A percentile compares a stretch with the other conserved stretches of the same genome.
These are phyloP conservation scores for Fusarium sp. DNA, from an alignment of 2,329 filamentous ascomycete species.

Conservation along the genomic window DNA sequence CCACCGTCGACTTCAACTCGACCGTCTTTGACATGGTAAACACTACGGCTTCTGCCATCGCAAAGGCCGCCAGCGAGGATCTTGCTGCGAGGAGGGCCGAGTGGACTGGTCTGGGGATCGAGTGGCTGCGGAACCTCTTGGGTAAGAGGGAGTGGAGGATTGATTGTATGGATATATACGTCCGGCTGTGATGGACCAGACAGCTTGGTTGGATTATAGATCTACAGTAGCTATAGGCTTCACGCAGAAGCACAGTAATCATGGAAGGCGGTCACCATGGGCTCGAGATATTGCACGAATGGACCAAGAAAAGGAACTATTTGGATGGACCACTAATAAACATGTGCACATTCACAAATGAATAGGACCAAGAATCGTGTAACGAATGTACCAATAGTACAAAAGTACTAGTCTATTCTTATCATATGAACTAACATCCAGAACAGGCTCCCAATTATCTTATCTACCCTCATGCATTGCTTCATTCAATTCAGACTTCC, in stretches of 20 bases:
- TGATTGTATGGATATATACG: conserved; percentile 89
- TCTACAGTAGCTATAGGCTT: background rate
- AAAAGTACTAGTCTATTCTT: conserved; percentile 31
- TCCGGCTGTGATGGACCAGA: conserved; percentile 70
- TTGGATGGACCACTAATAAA: background rate
- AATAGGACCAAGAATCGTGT: background rate
- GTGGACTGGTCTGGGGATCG: conserved; percentile 82
- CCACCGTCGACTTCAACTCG: conserved; percentile 56
- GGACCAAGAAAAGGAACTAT: background rate
- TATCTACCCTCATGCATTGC: conserved; percentile 37
- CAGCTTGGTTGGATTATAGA: conserved; percentile 14
- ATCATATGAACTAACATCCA: conserved; percentile 23
- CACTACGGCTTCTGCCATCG: conserved; percentile 76
- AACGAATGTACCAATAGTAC: conserved; percentile 19
- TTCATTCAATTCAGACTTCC: conserved; percentile 37
- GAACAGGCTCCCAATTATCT: conserved; percentile 33
- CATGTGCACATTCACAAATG: background rate
- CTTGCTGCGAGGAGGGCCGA: conserved; percentile 66
- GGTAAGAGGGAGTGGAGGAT: conserved; percentile 90
- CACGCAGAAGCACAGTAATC: background rate
- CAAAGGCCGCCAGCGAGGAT: conserved; percentile 74
- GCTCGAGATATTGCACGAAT: background rate
- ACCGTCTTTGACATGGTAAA: conserved; percentile 71
- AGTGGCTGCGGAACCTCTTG: conserved; percentile 86
- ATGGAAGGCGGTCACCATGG: conserved; percentile 11